These are phyloP conservation scores for Euphorbia tirucalli DNA, from an alignment of 345 rosid genomes.

Conservation along the genomic window DNA sequence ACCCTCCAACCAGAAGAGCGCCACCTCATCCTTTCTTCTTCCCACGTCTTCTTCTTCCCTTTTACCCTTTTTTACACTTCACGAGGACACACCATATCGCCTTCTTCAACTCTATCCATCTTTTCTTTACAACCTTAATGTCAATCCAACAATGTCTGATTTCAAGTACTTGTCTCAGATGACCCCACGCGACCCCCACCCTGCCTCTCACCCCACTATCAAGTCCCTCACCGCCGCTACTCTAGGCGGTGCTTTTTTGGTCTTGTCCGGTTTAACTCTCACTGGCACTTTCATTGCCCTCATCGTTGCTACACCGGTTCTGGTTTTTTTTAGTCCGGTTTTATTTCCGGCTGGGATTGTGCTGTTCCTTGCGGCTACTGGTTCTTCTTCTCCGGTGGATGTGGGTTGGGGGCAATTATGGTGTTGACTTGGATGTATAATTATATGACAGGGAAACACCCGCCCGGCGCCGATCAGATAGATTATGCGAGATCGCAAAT, in stretches of 20 bases:
- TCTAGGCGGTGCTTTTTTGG: constrained; percentile 36
- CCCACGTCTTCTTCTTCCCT: too few species aligned
- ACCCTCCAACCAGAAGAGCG: constrained; percentile 2
- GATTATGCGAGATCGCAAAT: constrained; percentile 45
- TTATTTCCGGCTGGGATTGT: constrained; percentile 54
- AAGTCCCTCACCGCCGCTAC: constrained; percentile 52
- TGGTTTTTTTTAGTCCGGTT: constrained; percentile 62
- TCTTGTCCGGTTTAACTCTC: constrained; percentile 50
- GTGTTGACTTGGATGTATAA: constrained; percentile 62
- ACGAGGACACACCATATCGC: neutral
- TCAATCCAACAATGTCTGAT: constrained; percentile 26
- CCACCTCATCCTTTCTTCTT: neutral
- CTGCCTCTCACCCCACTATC: constrained; percentile 35
- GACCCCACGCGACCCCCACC: constrained; percentile 25
- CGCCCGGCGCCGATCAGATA: constrained; percentile 55
- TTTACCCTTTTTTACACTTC: neutral
- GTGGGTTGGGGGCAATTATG: constrained; percentile 53
- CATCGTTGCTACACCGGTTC: constrained; percentile 51
- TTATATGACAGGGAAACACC: constrained; percentile 58
- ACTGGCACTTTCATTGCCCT: constrained; percentile 54
- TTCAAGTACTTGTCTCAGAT: constrained; percentile 22
- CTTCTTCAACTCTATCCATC: too few species aligned
- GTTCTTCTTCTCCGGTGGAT: constrained; percentile 56
- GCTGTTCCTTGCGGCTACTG: constrained; percentile 24
- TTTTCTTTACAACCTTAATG: neutral